Percentiles rank a stretch among this genome's conserved stretches.
Conservation (phyloP, 306 rosid genomes). For the Rosa chinensis region DNA sequence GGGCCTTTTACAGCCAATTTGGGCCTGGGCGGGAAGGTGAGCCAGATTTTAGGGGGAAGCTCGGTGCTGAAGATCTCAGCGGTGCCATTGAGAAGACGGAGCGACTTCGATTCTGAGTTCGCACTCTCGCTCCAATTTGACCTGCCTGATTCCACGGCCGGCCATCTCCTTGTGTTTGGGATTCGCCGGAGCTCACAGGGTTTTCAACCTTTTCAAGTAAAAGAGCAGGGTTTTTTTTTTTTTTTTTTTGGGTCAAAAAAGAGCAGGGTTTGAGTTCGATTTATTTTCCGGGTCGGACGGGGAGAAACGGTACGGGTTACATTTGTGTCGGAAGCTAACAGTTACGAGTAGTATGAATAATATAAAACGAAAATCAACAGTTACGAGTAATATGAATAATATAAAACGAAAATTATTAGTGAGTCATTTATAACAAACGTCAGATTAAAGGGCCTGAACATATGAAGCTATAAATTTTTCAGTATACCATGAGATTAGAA, state of each 20-base stretch:
- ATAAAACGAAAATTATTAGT: too few relatives aligned
- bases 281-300: background rate
- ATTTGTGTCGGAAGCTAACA: too few relatives aligned
- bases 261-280: background rate
- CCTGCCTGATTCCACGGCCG: constrained; percentile 56
- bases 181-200: background rate
- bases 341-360: too few relatives aligned
- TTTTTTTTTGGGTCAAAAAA: too few relatives aligned
- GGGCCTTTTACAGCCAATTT: constrained; percentile 65
- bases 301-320: background rate
- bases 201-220: background rate
- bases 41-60: constrained; percentile 93
- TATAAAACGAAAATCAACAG: too few relatives aligned
- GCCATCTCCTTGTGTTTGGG: background rate
- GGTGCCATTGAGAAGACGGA: constrained; percentile 77
- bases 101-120: constrained; percentile 87
- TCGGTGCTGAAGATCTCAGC: constrained; percentile 94
- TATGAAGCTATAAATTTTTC: too few relatives aligned
- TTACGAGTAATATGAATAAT: too few relatives aligned
- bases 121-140: constrained; percentile 79
- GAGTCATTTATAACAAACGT: too few relatives aligned
- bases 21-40: constrained; percentile 73
- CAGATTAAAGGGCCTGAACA: too few relatives aligned
- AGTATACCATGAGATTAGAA: too few relatives aligned
- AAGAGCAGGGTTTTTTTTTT: background rate